These are phyloP conservation scores for Sugiyamaella grinbergsii DNA, from an alignment of 1,139 yeast species.

Conservation along the genomic window DNA sequence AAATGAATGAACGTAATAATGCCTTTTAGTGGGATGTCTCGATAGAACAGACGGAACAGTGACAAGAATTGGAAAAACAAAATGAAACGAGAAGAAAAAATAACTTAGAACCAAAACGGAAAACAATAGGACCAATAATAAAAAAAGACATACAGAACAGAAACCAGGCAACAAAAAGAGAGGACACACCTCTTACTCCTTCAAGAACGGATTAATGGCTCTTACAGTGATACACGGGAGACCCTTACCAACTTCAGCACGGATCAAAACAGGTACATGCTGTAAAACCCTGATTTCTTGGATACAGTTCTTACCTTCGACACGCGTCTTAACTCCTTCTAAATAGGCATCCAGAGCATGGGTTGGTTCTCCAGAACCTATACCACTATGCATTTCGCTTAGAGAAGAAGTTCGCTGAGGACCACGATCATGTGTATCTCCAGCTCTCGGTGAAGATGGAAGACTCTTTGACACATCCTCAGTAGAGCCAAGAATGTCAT, in stretches of 20 bases:
- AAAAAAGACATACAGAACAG: background rate
- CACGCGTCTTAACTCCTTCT: constrained; percentile 51
- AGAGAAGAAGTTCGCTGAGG: constrained; percentile 37
- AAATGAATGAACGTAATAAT: constrained; percentile 12
- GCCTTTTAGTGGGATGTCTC: constrained; percentile 4
- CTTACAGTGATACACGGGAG: constrained; percentile 93
- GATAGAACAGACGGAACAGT: background rate
- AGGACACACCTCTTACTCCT: constrained; percentile 1
- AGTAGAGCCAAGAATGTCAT: constrained; percentile 10
- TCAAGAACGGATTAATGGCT: constrained; percentile 79
- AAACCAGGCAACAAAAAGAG: background rate
- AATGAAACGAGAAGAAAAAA: background rate
- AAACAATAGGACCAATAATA: constrained; percentile 2
- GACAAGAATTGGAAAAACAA: background rate
- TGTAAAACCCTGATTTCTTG: constrained; percentile 81
- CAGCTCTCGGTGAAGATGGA: constrained; percentile 37
- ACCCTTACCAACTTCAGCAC: constrained; percentile 89
- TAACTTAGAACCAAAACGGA: background rate
- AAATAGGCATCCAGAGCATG: constrained; percentile 45
- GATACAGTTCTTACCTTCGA: constrained; percentile 60
- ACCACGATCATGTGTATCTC: constrained; percentile 33
- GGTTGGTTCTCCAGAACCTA: constrained; percentile 26
- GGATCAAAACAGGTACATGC: constrained; percentile 78
- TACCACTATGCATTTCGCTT: constrained; percentile 34
- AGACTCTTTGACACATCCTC: constrained; percentile 32